A percentile compares a stretch with the other conserved stretches of the same genome.
These are phyloP conservation scores for Dothideomycetes sp. DNA, from an alignment of 2,329 filamentous ascomycete species.

Conservation along the genomic window DNA sequence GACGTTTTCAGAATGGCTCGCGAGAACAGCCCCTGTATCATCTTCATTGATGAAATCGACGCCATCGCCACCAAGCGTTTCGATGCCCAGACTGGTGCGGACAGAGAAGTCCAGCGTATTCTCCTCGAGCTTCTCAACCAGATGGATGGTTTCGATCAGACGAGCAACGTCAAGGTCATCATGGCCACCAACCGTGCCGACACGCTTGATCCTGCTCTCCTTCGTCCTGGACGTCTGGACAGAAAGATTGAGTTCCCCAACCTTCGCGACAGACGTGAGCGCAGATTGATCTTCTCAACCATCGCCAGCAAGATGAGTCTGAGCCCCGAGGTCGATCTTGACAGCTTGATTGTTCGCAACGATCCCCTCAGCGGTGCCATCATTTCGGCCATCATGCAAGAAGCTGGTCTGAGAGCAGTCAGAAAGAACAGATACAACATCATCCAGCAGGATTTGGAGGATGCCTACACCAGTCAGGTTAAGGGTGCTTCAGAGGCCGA, in stretches of 20 bases:
- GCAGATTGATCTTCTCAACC: conserved; percentile 93
- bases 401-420: conserved; percentile 86
- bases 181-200: conserved; percentile 99
- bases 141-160: conserved; percentile 99
- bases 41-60: conserved; percentile 99
- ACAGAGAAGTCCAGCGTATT: conserved; percentile 97
- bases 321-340: conserved; percentile 90
- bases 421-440: conserved; percentile 99
- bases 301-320: conserved; percentile 96
- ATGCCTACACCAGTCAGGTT: conserved; percentile 94
- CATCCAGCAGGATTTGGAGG: conserved; percentile 92
- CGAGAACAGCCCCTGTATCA: conserved; percentile 96
- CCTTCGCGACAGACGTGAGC: conserved; percentile 84
- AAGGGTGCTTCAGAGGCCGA: conserved; percentile 67
- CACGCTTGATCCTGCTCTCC: conserved; percentile 86
- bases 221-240: conserved; percentile 90
- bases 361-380: conserved; percentile 91
- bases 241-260: conserved; percentile 99
- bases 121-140: conserved; percentile 95
- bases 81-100: conserved; percentile 94
- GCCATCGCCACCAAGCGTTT: conserved; percentile 99
- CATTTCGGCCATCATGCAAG: conserved; percentile 98
- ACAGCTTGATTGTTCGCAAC: conserved; percentile 92
- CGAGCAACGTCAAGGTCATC: conserved; percentile 98
- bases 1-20: conserved; percentile 99